Evolutionary conservation across 108 stramenopile genomes (phyloP).

Genomic region (Mediolabrus comicus): DNA sequence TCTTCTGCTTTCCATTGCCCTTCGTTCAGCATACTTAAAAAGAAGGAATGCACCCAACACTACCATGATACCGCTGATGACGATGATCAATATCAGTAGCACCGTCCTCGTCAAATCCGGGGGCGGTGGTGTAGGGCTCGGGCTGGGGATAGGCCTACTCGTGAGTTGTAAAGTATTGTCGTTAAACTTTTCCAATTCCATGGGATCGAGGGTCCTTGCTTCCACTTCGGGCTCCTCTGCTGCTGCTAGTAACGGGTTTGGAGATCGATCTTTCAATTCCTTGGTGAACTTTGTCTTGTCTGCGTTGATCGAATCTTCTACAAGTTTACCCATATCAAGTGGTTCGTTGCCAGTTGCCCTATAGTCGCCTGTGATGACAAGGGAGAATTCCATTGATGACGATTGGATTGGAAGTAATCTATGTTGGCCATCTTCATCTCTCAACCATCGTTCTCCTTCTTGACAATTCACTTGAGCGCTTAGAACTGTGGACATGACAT

Average conservation of each 20-base stretch:
- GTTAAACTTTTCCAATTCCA: not conserved
- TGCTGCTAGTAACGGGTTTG: not conserved
- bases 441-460: not conserved
- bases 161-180: not conserved
- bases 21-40: slow-evolving; percentile 9
- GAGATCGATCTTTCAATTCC: slow-evolving; percentile 24
- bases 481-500: not conserved
- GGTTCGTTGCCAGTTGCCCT: not conserved
- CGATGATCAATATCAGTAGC: slow-evolving; percentile 12
- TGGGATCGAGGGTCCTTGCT: slow-evolving; percentile 3
- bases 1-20: not conserved
- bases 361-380: slow-evolving; percentile 32
- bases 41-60: slow-evolving; percentile 13
- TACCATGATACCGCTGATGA: slow-evolving; percentile 19
- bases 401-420: slow-evolving; percentile 19
- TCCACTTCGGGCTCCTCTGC: not conserved
- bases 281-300: slow-evolving; percentile 15
- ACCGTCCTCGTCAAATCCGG: not conserved
- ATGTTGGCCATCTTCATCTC: not conserved
- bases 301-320: slow-evolving; percentile 35
- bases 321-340: slow-evolving; percentile 15
- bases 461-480: not conserved
- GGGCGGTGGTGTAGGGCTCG: slow-evolving; percentile 8
- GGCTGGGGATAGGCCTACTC: not conserved
- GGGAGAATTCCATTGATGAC: slow-evolving; percentile 20